Evolutionary conservation across 352 stramenopile genomes (phyloP).

Genomic region (Blastocystis sp.): DNA sequence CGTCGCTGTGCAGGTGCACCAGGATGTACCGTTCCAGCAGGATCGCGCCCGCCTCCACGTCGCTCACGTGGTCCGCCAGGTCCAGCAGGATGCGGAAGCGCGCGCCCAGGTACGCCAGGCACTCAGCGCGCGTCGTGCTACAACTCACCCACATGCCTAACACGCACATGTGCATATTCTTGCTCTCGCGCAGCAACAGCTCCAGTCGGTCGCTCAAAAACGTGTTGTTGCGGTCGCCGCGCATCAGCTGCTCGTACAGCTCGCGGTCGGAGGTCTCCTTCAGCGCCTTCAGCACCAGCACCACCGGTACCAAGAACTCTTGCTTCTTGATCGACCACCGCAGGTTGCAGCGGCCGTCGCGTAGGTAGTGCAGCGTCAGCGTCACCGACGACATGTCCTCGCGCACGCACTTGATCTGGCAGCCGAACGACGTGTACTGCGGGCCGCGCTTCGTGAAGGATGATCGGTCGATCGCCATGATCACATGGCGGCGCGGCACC

Average conservation of each 20-base stretch:
- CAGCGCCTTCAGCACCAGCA: conserved; percentile 93
- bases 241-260: conserved; percentile 92
- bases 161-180: conserved; percentile 77
- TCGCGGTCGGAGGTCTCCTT: conserved; percentile 83
- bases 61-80: conserved; percentile 80
- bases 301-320: conserved; percentile 94
- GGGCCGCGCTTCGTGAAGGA: conserved; percentile 92
- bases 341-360: conserved; percentile 90
- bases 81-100: conserved; percentile 89
- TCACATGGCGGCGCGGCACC: conserved; percentile 82
- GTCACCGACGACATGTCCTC: conserved; percentile 91
- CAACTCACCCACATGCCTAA: background rate
- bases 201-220: conserved; percentile 92
- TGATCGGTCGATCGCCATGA: conserved; percentile 87
- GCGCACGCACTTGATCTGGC: conserved; percentile 75
- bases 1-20: conserved; percentile 88
- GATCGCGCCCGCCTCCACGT: conserved; percentile 81
- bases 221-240: conserved; percentile 89
- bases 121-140: conserved; percentile 77
- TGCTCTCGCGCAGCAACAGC: conserved; percentile 90
- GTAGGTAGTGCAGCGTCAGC: conserved; percentile 96
- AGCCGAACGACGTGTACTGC: conserved; percentile 80
- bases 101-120: conserved; percentile 89
- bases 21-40: conserved; percentile 88
- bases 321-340: conserved; percentile 94